Percentiles rank a stretch among this genome's conserved stretches.
Evolutionary conservation across 345 rosid species (phyloP).

Genomic region (Psidium guajava): DNA sequence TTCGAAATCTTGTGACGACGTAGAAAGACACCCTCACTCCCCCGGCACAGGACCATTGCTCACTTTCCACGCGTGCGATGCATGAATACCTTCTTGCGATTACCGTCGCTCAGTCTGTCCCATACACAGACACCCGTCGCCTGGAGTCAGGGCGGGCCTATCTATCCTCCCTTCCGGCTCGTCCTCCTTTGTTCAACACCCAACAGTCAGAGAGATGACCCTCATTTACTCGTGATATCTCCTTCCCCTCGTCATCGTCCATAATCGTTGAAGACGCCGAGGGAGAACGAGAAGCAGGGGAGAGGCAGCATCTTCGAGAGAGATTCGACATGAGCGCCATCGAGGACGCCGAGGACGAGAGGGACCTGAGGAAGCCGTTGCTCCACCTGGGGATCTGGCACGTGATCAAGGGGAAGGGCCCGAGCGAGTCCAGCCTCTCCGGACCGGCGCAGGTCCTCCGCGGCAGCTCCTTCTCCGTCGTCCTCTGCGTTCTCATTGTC

Average conservation of each 20-base stretch:
- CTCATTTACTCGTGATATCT: not conserved
- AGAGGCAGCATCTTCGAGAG: not conserved
- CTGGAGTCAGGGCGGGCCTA: too few species aligned
- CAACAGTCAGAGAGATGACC: not conserved
- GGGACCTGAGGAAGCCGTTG: slow-evolving; percentile 48
- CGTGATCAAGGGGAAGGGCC: slow-evolving; percentile 28
- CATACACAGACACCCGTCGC: not conserved
- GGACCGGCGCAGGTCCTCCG: slow-evolving; percentile 39
- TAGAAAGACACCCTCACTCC: not conserved
- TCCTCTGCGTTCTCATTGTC: slow-evolving; percentile 51
- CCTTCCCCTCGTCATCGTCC: not conserved
- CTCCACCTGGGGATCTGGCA: slow-evolving; percentile 71
- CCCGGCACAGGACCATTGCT: not conserved
- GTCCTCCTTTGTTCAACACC: not conserved
- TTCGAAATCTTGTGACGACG: not conserved
- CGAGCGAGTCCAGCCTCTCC: slow-evolving; percentile 46
- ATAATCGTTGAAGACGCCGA: not conserved
- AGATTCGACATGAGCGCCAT: slow-evolving; percentile 29
- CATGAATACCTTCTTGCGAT: not conserved
- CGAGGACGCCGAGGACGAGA: slow-evolving; percentile 39
- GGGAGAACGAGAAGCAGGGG: not conserved
- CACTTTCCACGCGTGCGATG: not conserved
- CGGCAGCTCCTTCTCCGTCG: slow-evolving; percentile 51
- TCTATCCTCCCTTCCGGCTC: not conserved
- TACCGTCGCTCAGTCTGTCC: not conserved